Percentiles rank a stretch among this genome's conserved stretches.
Conservation (phyloP, 768 basidiomycete species). For the Leccinum broughii region DNA sequence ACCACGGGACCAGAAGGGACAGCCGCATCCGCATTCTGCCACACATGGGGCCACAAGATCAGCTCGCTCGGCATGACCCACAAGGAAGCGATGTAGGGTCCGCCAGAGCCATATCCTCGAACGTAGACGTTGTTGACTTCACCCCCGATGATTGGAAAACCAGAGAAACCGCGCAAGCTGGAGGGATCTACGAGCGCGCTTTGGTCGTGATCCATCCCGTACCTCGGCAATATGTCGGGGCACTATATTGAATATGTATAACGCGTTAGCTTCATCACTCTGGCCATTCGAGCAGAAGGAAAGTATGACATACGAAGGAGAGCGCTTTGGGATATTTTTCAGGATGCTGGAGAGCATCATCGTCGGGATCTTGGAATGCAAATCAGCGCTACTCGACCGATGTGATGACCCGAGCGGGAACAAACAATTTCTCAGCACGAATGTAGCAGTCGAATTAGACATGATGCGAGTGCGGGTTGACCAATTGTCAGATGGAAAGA, state of each 20-base stretch:
- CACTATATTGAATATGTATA: background rate
- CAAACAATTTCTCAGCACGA: background rate
- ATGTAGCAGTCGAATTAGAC: background rate
- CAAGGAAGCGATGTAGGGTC: background rate
- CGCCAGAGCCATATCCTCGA: slow-evolving; percentile 1
- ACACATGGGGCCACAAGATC: background rate
- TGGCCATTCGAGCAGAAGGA: background rate
- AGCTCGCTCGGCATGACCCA: background rate
- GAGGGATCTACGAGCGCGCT: background rate
- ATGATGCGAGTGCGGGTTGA: background rate
- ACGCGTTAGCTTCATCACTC: background rate
- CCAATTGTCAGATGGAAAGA: background rate
- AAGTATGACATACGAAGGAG: background rate
- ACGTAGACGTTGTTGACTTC: background rate
- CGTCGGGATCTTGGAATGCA: background rate
- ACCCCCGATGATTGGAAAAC: background rate
- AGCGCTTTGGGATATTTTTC: background rate
- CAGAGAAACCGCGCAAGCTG: background rate
- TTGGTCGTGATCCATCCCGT: background rate
- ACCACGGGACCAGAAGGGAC: background rate
- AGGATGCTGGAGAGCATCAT: background rate
- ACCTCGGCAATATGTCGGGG: background rate
- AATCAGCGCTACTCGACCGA: background rate
- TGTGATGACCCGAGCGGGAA: background rate
- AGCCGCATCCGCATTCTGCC: background rate